These are phyloP conservation scores for Spiraea crenata DNA, from an alignment of 331 rosid genomes.

Conservation along the genomic window DNA sequence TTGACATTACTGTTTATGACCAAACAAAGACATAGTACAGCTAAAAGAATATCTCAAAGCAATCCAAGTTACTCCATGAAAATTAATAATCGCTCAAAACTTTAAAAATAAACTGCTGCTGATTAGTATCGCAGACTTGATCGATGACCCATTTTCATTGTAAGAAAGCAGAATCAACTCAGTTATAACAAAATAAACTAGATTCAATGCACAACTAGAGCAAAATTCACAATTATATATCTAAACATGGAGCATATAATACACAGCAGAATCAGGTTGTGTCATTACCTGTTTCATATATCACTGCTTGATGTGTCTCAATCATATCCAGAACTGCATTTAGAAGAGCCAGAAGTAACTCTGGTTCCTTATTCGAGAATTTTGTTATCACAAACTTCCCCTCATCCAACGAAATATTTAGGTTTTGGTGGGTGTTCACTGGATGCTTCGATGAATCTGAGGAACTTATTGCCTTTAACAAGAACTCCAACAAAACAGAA, in stretches of 20 bases:
- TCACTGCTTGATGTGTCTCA: conserved; percentile 45
- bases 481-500: conserved; percentile 58
- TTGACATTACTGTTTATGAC: too few relatives aligned
- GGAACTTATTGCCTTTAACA: conserved; percentile 49
- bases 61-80: too few relatives aligned
- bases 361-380: conserved; percentile 72
- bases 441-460: conserved; percentile 39
- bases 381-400: conserved; percentile 59
- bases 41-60: too few relatives aligned
- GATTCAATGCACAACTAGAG: neutral
- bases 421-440: conserved; percentile 31
- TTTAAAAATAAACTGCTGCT: neutral
- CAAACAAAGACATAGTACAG: too few relatives aligned
- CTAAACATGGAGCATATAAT: neutral
- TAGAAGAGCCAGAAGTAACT: conserved; percentile 65
- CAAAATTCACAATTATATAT: neutral
- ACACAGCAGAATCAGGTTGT: conserved; percentile 5
- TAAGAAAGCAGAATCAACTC: neutral
- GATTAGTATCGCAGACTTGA: neutral
- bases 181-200: neutral
- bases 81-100: too few relatives aligned
- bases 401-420: conserved; percentile 43
- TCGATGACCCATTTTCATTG: neutral
- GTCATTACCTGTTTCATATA: conserved; percentile 43
- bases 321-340: conserved; percentile 58